A percentile compares a stretch with the other conserved stretches of the same genome.
These are phyloP conservation scores for Lodderomyces orthopsilosis DNA, from an alignment of 1,139 yeast species.

Conservation along the genomic window DNA sequence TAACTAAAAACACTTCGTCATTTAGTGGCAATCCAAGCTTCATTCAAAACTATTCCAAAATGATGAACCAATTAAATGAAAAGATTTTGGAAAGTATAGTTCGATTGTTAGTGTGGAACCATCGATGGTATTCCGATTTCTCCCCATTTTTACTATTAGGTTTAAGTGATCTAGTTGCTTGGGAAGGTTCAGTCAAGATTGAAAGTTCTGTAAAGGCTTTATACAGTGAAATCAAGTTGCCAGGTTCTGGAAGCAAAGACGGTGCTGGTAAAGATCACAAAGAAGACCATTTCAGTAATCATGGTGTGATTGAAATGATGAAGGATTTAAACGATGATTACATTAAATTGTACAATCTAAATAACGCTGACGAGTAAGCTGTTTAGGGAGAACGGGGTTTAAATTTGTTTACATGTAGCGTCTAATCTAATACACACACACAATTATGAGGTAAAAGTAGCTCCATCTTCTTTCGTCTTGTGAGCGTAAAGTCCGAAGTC, in stretches of 20 bases:
- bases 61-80: conserved; percentile 51
- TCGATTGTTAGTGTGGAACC: conserved; percentile 88
- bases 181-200: conserved; percentile 76
- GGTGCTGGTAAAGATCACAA: conserved; percentile 22
- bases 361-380: conserved; percentile 38
- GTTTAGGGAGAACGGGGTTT: neutral
- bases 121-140: conserved; percentile 94
- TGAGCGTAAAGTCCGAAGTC: conserved; percentile 3
- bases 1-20: conserved; percentile 22
- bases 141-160: conserved; percentile 62
- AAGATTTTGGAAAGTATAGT: conserved; percentile 69
- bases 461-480: too few species aligned
- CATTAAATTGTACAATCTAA: conserved; percentile 45
- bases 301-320: conserved; percentile 62
- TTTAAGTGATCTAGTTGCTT: conserved; percentile 60
- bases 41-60: conserved; percentile 36
- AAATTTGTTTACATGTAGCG: neutral
- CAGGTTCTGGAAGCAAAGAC: conserved; percentile 9
- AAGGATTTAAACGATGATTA: conserved; percentile 46
- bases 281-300: conserved; percentile 31
- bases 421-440: neutral
- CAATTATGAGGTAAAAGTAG: neutral
- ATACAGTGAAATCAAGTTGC: conserved; percentile 45
- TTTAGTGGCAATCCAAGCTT: conserved; percentile 17
- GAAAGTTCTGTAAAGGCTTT: conserved; percentile 74